Conservation (phyloP, 306 rosid species). For the Quercus rubra region DNA sequence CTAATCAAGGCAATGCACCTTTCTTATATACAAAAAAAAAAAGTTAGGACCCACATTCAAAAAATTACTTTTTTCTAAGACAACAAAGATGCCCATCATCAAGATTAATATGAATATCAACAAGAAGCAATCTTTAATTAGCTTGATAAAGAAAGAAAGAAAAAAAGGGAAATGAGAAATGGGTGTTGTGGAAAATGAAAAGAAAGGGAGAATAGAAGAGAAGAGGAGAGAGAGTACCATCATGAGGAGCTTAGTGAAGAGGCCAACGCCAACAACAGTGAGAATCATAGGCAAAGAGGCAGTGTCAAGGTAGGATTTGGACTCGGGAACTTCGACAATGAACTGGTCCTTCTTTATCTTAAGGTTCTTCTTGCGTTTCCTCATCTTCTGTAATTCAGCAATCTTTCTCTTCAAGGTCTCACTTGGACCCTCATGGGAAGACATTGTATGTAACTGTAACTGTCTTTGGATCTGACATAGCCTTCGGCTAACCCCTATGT, state of each 20-base stretch:
- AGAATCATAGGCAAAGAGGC: constrained; percentile 77
- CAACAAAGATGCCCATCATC: too few species aligned
- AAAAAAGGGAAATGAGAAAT: neutral
- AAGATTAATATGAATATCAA: too few species aligned
- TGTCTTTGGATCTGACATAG: constrained; percentile 22
- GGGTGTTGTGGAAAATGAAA: too few species aligned
- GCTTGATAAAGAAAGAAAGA: too few species aligned
- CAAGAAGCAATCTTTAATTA: too few species aligned
- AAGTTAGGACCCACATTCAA: too few species aligned
- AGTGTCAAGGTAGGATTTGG: constrained; percentile 66
- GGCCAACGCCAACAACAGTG: constrained; percentile 54
- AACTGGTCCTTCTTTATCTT: constrained; percentile 45
- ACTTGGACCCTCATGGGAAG: constrained; percentile 31
- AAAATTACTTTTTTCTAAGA: too few species aligned
- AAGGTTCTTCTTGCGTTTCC: constrained; percentile 34
- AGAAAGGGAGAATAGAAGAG: neutral
- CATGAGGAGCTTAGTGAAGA: constrained; percentile 73
- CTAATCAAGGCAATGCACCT: neutral
- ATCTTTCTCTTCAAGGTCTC: constrained; percentile 46
- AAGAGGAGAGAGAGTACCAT: constrained; percentile 28
- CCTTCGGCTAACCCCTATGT: constrained; percentile 22
- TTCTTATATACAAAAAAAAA: too few species aligned
- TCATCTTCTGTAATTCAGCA: constrained; percentile 43
- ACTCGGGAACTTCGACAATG: constrained; percentile 75
- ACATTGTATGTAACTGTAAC: constrained; percentile 23